These are phyloP conservation scores for Fagopyrum esculentum DNA, from an alignment of 148 eudicot genomes.

Conservation along the genomic window DNA sequence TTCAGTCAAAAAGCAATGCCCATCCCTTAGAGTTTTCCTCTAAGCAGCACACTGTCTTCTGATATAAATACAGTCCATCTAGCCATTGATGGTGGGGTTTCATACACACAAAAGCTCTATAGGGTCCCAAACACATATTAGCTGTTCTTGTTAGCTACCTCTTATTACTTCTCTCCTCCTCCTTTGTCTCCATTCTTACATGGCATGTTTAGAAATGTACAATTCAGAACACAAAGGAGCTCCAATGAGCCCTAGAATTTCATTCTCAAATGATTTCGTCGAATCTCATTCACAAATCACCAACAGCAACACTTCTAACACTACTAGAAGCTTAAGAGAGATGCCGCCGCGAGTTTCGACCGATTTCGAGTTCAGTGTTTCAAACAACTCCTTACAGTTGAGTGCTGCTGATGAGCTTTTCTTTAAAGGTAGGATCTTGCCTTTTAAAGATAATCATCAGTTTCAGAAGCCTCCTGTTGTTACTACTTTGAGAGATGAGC, in stretches of 20 bases:
- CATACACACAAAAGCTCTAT: background rate
- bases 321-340: constrained; percentile 15
- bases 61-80: constrained; percentile 11
- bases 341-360: constrained; percentile 38
- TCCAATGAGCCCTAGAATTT: constrained; percentile 78
- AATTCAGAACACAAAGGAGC: constrained; percentile 19
- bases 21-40: background rate
- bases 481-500: constrained; percentile 64
- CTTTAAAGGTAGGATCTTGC: constrained; percentile 61
- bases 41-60: background rate
- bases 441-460: constrained; percentile 33
- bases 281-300: constrained; percentile 37
- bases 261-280: constrained; percentile 84
- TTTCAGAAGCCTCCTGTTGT: background rate
- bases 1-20: constrained; percentile 7
- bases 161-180: background rate
- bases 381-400: constrained; percentile 28
- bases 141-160: constrained; percentile 7
- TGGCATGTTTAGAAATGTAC: constrained; percentile 80
- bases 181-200: constrained; percentile 14
- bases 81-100: background rate
- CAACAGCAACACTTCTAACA: background rate
- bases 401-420: constrained; percentile 83
- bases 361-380: constrained; percentile 67
- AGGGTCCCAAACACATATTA: constrained; percentile 2